Evolutionary conservation across 2,329 filamentous ascomycete genomes (phyloP), one percentile per base, ranked within the genome.

Genomic region (Fusarium begoniae): DNA sequence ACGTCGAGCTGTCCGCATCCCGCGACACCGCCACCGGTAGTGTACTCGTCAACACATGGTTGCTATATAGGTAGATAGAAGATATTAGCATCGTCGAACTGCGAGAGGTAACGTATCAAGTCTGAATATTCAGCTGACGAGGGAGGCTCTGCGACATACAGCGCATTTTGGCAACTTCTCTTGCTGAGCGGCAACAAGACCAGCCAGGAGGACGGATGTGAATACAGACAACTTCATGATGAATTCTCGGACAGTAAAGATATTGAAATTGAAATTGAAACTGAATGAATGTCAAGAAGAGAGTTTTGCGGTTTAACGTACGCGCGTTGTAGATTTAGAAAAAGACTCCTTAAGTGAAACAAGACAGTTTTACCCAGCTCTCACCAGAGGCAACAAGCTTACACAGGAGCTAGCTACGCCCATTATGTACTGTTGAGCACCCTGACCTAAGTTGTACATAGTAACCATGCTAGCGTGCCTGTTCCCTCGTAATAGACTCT

Each of bases 1-100:
- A 84, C 78, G 78, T 85, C 82, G 75, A 83, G 72, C 50, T 77
- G 68, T 35, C 75, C 76, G 78, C 84, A 86, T 72, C 81, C 83
- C 57, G 79, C 83, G 60, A 85, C 82, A 44, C 73, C 72, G 26
- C 61, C 73, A 48, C 81, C 81, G 30, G 71, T 75, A 32, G 81
- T 82, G 77, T 78, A 82, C 55, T 81, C 60, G 69, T 65, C 74
- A 41, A 84, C 78, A 71, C 82, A 84, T 11, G 66, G 60, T 70
- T 77, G 79, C 79, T 83, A 67, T n/a, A 57, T 13, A 44, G 22
- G 40, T 6, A 41, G 18, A 53, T 45, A 22, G n/a, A 48, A 24
- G 44, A 41, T 7, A 44, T 66, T 69, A 76, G 71, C 55, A 48
- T 54, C 15, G 9, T n/a, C 20, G 38, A 26, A 50, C 47, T 24